phyloP scores from a whole-genome alignment of 345 rosid genomes.

The Odontarrhena argentea region DNA sequence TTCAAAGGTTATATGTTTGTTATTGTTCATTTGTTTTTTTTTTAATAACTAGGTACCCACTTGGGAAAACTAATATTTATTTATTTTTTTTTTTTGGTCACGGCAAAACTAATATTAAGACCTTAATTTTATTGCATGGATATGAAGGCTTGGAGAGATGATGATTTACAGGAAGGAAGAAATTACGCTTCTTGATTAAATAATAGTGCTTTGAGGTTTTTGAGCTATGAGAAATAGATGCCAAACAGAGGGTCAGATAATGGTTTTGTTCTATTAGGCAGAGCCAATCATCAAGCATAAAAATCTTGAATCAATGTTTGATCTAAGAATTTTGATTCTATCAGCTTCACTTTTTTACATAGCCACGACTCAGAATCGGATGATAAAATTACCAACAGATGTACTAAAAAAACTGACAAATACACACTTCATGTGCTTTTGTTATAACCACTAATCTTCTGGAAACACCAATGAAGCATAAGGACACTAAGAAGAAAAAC shows the following conservation, averaged over 20 bases:
- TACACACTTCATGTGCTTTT: background rate
- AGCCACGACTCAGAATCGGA: slow-evolving; percentile 7
- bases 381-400: slow-evolving; percentile 8
- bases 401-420: background rate
- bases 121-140: no score
- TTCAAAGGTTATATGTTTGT: no score
- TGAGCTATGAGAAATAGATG: background rate
- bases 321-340: slow-evolving; percentile 10
- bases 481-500: slow-evolving; percentile 23
- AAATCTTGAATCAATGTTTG: slow-evolving; percentile 2
- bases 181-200: background rate
- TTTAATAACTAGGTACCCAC: no score
- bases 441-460: slow-evolving; percentile 17
- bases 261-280: slow-evolving; percentile 8
- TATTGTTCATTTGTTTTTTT: no score
- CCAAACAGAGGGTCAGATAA: background rate
- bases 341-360: background rate
- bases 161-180: no score
- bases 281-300: background rate
- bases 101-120: no score
- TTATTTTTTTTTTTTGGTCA: no score
- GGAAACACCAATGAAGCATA: slow-evolving; percentile 36
- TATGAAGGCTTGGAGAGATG: no score
- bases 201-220: background rate
- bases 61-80: no score